Conservation (phyloP, 441 rosid genomes). For the Syzygium syzygioides region DNA sequence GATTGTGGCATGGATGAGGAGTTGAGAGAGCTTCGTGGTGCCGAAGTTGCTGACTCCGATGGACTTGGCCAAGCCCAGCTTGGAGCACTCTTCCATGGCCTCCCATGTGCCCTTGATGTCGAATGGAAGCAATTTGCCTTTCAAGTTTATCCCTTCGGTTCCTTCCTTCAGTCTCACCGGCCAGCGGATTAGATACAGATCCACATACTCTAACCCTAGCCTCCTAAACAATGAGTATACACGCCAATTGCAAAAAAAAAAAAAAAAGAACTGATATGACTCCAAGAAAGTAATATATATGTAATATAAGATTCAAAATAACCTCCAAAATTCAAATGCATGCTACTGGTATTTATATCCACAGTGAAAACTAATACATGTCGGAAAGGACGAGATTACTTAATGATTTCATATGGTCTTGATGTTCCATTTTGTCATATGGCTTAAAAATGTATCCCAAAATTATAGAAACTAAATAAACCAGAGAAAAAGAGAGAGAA, state of each 20-base stretch:
- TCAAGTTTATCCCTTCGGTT: neutral
- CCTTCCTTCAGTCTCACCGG: neutral
- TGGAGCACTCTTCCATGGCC: neutral
- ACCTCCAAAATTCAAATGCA: neutral
- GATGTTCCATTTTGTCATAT: too few relatives aligned
- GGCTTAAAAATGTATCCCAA: neutral
- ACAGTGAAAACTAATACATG: neutral
- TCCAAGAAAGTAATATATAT: too few relatives aligned
- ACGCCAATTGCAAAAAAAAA: neutral
- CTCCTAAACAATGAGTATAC: neutral
- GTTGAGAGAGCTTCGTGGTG: neutral
- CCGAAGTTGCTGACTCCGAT: neutral
- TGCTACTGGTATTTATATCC: neutral
- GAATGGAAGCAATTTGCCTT: neutral
- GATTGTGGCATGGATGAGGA: too few relatives aligned
- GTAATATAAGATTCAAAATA: neutral
- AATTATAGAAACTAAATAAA: neutral
- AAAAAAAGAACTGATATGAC: neutral
- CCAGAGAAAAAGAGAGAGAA: neutral
- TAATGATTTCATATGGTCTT: too few relatives aligned
- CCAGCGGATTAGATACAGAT: neutral
- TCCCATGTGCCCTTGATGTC: neutral
- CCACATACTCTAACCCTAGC: neutral
- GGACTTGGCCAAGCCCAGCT: neutral
- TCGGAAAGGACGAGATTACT: too few relatives aligned